Evolutionary conservation across 805 yeast species (phyloP), one percentile per base, ranked within the genome.

Genomic region (Kazachstania martiniae): DNA sequence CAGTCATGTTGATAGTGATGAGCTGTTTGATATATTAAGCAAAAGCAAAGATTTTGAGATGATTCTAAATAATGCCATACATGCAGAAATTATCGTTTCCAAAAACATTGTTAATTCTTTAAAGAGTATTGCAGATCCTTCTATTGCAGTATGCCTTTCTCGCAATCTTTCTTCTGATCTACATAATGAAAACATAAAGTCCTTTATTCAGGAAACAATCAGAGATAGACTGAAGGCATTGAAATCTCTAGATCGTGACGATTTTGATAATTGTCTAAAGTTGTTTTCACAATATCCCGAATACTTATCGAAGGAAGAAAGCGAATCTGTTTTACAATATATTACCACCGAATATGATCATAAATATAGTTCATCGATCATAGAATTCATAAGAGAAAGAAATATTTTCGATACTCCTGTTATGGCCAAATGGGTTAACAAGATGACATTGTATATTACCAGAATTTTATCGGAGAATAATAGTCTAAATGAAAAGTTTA

Each of bases 371-470:
- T 39, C 58, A 5, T 46, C 41, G 13, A 50, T 50, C 14, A 48
- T 57, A 5, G 38, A 40, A 12, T 43, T 60, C 17, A 43, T 61
- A 8, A 27, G 29, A 2, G n/a, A 19, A 4, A 27, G 29, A 12
- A 35, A 31, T n/a, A 15, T 33, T 6, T 42, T 38, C 28, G 52
- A 54, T 2, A 32, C 44, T 8, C 36, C 38, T 1, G 27, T 8
- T 8, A 43, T 54, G 5, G 31, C 49, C 12, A 43, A 52, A 2
- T 80, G 89, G 89, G 39, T 73, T 25, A 66, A 70, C 38, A 72
- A 75, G 40, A 62, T 75, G 5, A 59, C 70, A 38, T 49, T 82
- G 5, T 77, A 70, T 45, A 62, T 77, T 31, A 81, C 87, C 7
- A 77, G 72, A 41, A 62, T 67, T 37, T 63, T 78, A 38, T 75